These are phyloP conservation scores for Paecilomyces dactylethromorphus DNA, from an alignment of 2,329 filamentous ascomycete species.

Conservation along the genomic window DNA sequence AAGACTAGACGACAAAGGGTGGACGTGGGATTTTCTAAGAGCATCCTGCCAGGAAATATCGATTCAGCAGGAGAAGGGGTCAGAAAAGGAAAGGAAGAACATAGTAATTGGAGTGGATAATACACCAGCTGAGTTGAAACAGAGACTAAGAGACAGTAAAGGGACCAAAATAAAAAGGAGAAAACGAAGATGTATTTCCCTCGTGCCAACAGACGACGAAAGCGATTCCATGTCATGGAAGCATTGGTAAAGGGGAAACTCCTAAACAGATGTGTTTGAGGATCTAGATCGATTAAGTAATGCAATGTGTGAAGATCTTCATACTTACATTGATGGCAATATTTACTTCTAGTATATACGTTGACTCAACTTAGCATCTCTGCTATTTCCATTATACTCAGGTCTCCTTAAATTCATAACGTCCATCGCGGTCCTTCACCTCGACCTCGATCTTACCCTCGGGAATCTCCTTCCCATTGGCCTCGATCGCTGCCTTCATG, in stretches of 20 bases:
- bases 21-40: constrained; percentile 19
- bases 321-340: not conserved
- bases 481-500: constrained; percentile 74
- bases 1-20: constrained; percentile 16
- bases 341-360: not conserved
- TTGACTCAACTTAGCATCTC: not conserved
- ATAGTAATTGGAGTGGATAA: not conserved
- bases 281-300: not conserved
- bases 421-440: constrained; percentile 70
- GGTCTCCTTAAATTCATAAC: constrained; percentile 72
- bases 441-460: constrained; percentile 78
- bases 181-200: constrained; percentile 19
- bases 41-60: constrained; percentile 1
- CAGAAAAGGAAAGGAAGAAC: not conserved
- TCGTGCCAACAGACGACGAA: constrained; percentile 22
- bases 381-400: constrained; percentile 27
- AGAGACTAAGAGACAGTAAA: not conserved
- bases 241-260: not conserved
- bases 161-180: constrained; percentile 5
- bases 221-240: constrained; percentile 11
- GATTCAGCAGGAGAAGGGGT: not conserved
- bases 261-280: not conserved
- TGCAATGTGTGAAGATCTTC: not conserved
- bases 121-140: not conserved
- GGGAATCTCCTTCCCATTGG: constrained; percentile 74